Evolutionary conservation across 345 rosid species (phyloP).

Genomic region (Salix koriyanagi): DNA sequence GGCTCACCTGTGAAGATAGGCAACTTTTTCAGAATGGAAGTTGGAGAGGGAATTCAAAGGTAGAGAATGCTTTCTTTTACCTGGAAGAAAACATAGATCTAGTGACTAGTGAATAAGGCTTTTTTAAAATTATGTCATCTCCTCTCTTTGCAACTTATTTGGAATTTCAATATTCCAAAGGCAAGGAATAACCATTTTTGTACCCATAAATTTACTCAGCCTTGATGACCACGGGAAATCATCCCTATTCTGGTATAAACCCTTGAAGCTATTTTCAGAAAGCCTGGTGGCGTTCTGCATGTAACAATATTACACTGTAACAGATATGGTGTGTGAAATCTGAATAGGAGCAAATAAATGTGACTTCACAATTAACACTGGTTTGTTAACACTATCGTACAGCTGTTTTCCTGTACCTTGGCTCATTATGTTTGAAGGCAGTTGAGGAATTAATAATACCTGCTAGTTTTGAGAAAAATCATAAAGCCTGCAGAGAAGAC

Average conservation of each 20-base stretch:
- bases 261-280: not conserved
- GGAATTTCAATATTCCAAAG: not conserved
- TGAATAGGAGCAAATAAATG: not conserved
- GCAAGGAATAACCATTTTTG: not conserved
- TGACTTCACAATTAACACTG: not conserved
- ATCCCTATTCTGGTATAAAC: not conserved
- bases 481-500: not conserved
- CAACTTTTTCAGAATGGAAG: slow-evolving; percentile 83
- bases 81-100: not conserved
- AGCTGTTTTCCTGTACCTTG: not conserved
- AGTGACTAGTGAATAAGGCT: not conserved
- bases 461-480: not conserved
- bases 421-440: not conserved
- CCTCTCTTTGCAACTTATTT: not conserved
- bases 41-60: slow-evolving; percentile 97
- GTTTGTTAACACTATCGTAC: too few species aligned
- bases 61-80: slow-evolving; percentile 19
- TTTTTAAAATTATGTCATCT: not conserved
- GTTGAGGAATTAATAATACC: not conserved
- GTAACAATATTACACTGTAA: not conserved
- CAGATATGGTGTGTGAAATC: not conserved
- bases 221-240: not conserved
- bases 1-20: slow-evolving; percentile 75
- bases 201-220: too few species aligned
- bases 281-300: not conserved